phyloP scores from a whole-genome alignment of 2,329 filamentous ascomycete species.

The Stachybotrys echinatus region DNA sequence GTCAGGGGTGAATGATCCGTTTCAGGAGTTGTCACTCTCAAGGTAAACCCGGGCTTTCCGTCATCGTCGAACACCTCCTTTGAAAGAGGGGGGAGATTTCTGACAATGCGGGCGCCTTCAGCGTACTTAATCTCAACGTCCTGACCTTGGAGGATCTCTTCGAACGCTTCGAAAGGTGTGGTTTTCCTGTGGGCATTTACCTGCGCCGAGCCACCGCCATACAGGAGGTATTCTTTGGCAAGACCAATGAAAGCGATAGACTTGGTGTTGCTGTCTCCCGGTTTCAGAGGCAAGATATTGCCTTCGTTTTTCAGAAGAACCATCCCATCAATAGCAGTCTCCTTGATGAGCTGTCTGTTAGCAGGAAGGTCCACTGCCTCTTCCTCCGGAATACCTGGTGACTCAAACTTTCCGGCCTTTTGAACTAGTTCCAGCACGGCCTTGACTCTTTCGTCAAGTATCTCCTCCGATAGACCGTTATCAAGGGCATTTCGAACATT shows the following conservation, averaged over 20 bases:
- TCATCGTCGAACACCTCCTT: too few relatives aligned
- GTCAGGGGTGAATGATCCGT: too few relatives aligned
- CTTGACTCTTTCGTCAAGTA: not conserved
- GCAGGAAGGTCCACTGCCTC: slow-evolving; percentile 13
- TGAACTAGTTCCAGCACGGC: not conserved
- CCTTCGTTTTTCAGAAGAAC: slow-evolving; percentile 61
- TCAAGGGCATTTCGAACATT: not conserved
- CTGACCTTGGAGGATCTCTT: too few relatives aligned
- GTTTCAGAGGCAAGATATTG: slow-evolving; percentile 43
- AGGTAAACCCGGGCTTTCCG: too few relatives aligned
- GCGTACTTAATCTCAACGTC: too few relatives aligned
- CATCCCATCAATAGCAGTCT: slow-evolving; percentile 21
- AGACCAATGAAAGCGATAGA: slow-evolving; percentile 20
- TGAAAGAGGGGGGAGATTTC: too few relatives aligned
- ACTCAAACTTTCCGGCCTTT: not conserved
- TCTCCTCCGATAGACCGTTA: not conserved
- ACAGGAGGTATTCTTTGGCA: slow-evolving; percentile 14
- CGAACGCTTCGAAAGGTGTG: slow-evolving; percentile 31
- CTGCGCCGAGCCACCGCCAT: slow-evolving; percentile 14
- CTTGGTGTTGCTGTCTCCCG: slow-evolving; percentile 11
- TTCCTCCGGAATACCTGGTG: not conserved
- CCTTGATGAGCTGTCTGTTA: slow-evolving; percentile 4
- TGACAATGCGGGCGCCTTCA: too few relatives aligned
- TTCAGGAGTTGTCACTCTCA: too few relatives aligned
- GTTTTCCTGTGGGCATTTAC: not conserved